phyloP scores from a whole-genome alignment of 805 yeast genomes.

The Lachancea sp. region DNA sequence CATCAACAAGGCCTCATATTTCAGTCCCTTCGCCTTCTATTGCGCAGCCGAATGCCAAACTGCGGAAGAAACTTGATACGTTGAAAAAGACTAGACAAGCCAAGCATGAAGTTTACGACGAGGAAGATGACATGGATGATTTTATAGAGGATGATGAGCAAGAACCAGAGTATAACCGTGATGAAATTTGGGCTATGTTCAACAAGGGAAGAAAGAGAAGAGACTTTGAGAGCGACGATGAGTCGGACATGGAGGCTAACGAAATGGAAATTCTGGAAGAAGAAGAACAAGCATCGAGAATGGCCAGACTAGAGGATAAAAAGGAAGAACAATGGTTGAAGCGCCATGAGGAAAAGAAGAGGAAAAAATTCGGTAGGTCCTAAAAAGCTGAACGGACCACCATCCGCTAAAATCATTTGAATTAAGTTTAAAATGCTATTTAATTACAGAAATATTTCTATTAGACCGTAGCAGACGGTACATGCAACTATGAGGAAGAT shows the following conservation, averaged over 20 bases:
- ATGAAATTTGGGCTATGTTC: slow-evolving; percentile 86
- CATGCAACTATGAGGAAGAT: slow-evolving; percentile 23
- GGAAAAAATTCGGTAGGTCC: slow-evolving; percentile 20
- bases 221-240: slow-evolving; percentile 42
- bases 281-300: slow-evolving; percentile 60
- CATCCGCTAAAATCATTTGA: too few species aligned
- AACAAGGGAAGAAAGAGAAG: slow-evolving; percentile 54
- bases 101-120: slow-evolving; percentile 36
- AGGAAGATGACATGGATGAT: slow-evolving; percentile 48
- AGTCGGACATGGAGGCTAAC: slow-evolving; percentile 86
- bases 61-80: slow-evolving; percentile 41
- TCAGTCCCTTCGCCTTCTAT: slow-evolving; percentile 21
- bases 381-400: neutral
- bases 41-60: slow-evolving; percentile 52
- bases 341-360: slow-evolving; percentile 41
- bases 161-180: slow-evolving; percentile 57
- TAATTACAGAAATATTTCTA: slow-evolving; percentile 19
- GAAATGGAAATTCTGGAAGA: slow-evolving; percentile 85
- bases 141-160: slow-evolving; percentile 46
- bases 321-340: slow-evolving; percentile 60
- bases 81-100: slow-evolving; percentile 13
- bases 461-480: slow-evolving; percentile 29
- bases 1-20: neutral
- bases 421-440: neutral
- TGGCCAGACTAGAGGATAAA: slow-evolving; percentile 71